phyloP scores from a whole-genome alignment of 176 grass and related monocot species.

The Raddia distichophylla region DNA sequence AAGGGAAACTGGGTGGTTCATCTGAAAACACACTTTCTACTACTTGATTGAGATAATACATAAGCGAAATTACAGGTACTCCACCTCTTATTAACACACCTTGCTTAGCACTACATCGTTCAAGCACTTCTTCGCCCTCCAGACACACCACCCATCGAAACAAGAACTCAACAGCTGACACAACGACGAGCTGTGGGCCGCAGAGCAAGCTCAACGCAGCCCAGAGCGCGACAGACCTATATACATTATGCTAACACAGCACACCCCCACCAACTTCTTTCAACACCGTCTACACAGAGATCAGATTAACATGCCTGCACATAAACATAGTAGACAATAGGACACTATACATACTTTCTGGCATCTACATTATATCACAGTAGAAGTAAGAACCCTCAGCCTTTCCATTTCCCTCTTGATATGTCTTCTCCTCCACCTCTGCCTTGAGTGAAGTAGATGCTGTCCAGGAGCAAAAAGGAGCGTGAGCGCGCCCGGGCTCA shows the following conservation, averaged over 20 bases:
- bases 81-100: not conserved
- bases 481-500: slow-evolving; percentile 42
- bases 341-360: not conserved
- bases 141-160: slow-evolving; percentile 13
- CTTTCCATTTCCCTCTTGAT: slow-evolving; percentile 30
- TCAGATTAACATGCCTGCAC: not conserved
- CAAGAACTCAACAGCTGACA: not conserved
- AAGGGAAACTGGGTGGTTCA: not conserved
- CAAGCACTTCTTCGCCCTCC: not conserved
- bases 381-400: not conserved
- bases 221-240: not conserved
- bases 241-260: slow-evolving; percentile 25
- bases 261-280: slow-evolving; percentile 9
- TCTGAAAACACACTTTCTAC: not conserved
- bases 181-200: not conserved
- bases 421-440: slow-evolving; percentile 18
- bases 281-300: slow-evolving; percentile 12
- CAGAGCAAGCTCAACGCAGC: slow-evolving; percentile 6
- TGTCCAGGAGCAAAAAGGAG: slow-evolving; percentile 46
- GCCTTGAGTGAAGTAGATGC: slow-evolving; percentile 35
- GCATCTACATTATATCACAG: slow-evolving; percentile 47
- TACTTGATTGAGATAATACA: slow-evolving; percentile 21
- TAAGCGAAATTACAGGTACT: slow-evolving; percentile 37
- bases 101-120: slow-evolving; percentile 19
- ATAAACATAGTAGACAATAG: not conserved